These are phyloP conservation scores for Fusarium nisikadoi DNA, from an alignment of 2,329 filamentous ascomycete species.

Conservation along the genomic window DNA sequence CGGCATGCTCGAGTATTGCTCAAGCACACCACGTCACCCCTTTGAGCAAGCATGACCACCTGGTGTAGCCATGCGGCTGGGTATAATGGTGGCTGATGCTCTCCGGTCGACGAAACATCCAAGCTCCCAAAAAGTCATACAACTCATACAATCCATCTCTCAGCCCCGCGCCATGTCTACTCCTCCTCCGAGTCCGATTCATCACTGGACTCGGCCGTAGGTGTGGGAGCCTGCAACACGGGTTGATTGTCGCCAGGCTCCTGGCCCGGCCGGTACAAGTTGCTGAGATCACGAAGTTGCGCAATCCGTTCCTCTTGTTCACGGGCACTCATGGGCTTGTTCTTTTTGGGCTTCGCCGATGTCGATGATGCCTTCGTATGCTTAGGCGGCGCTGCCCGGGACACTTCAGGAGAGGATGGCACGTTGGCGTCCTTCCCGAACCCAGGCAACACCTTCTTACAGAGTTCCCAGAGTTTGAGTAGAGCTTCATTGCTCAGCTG, in stretches of 20 bases:
- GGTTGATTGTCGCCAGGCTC: conserved; percentile 46
- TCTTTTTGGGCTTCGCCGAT: conserved; percentile 71
- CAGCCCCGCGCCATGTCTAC: conserved; percentile 43
- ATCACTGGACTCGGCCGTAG: conserved; percentile 52
- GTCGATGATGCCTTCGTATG: conserved; percentile 45
- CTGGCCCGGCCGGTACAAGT: conserved; percentile 52
- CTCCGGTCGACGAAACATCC: conserved; percentile 33
- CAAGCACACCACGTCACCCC: conserved; percentile 17
- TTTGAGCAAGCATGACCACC: conserved; percentile 37
- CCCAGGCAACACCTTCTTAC: conserved; percentile 55
- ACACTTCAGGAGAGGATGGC: conserved; percentile 47
- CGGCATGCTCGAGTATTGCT: conserved; percentile 20
- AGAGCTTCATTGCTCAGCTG: conserved; percentile 66
- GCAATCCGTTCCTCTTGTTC: conserved; percentile 75
- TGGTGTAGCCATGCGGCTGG: conserved; percentile 41
- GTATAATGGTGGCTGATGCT: conserved; percentile 44
- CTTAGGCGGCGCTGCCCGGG: conserved; percentile 45
- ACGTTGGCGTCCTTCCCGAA: conserved; percentile 51
- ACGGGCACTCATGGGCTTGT: conserved; percentile 78
- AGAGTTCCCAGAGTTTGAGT: conserved; percentile 61
- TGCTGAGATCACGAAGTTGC: conserved; percentile 65
- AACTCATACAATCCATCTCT: conserved; percentile 42
- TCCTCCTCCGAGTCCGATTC: conserved; percentile 61
- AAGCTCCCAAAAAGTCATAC: conserved; percentile 36
- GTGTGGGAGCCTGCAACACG: conserved; percentile 43